Percentiles rank a stretch among this genome's conserved stretches.
These are phyloP conservation scores for Fusarium lateritium DNA, from an alignment of 2,329 filamentous ascomycete genomes.

Conservation along the genomic window DNA sequence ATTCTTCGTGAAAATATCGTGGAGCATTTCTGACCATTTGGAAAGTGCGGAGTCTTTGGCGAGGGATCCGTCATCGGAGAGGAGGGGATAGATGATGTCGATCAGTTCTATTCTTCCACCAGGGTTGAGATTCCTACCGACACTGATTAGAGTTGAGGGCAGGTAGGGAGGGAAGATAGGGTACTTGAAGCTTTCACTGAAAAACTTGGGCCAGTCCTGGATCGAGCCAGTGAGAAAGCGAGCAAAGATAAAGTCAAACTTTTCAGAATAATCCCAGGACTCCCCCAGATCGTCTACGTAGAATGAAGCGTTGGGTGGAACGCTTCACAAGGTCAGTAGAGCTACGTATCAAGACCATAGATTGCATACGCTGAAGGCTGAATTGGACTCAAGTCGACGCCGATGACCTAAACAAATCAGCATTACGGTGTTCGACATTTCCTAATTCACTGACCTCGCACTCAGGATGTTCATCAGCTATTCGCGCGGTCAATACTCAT, in stretches of 20 bases:
- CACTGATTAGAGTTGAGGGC: rapidly evolving
- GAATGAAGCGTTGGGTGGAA: conserved; percentile 31
- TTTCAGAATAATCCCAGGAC: conserved; percentile 17
- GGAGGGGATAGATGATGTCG: conserved; percentile 31
- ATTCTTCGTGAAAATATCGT: not conserved
- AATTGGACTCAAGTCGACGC: conserved; percentile 34
- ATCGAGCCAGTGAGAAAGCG: conserved; percentile 35
- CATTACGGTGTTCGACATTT: too few species aligned
- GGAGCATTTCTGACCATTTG: conserved; percentile 24
- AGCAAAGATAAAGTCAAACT: conserved; percentile 33
- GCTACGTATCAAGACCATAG: rapidly evolving
- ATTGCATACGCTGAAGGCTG: conserved; percentile 20
- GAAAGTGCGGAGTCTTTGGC: conserved; percentile 2
- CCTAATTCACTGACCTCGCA: conserved; percentile 2
- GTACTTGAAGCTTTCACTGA: conserved; percentile 18
- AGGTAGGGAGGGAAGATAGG: rapidly evolving
- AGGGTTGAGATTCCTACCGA: conserved; percentile 4
- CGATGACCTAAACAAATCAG: conserved; percentile 14
- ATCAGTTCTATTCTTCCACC: conserved; percentile 30
- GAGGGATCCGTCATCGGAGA: conserved; percentile 15
- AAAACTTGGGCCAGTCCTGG: conserved; percentile 35
- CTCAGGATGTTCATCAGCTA: conserved; percentile 36
- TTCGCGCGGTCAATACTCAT: not conserved
- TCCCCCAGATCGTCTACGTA: conserved; percentile 33
- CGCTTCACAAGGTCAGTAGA: not conserved